These are phyloP conservation scores for Pholiota conissans DNA, from an alignment of 768 basidiomycete genomes.

Conservation along the genomic window DNA sequence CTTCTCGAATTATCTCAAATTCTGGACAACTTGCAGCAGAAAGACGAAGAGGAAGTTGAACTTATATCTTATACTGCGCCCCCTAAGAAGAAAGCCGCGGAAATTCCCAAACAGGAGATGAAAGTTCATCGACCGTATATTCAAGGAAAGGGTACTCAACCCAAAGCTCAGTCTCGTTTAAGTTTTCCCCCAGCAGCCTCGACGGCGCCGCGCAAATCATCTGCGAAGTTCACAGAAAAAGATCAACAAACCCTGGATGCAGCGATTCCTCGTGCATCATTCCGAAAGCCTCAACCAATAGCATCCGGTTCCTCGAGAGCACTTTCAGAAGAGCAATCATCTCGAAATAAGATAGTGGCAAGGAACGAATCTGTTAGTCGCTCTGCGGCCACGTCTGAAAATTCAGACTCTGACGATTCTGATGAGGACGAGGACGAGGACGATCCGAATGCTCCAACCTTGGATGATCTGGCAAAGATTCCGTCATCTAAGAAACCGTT, in stretches of 20 bases:
- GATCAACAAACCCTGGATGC: slow-evolving; percentile 37
- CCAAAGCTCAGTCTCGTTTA: not conserved
- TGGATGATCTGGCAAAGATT: slow-evolving; percentile 21
- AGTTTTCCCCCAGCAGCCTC: slow-evolving; percentile 3
- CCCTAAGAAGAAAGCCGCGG: slow-evolving; percentile 9
- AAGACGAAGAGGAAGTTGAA: slow-evolving; percentile 58
- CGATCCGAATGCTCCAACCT: slow-evolving; percentile 9
- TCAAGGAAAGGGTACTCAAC: not conserved
- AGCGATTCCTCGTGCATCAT: slow-evolving; percentile 38
- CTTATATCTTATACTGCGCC: slow-evolving; percentile 41
- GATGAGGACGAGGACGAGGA: slow-evolving; percentile 50
- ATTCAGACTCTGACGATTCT: slow-evolving; percentile 19
- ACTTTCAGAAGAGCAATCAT: not conserved
- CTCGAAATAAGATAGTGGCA: slow-evolving; percentile 12
- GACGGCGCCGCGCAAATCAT: slow-evolving; percentile 11
- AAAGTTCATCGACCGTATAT: not conserved
- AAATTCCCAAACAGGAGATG: not conserved
- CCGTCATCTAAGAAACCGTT: slow-evolving; percentile 33
- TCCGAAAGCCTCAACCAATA: slow-evolving; percentile 30
- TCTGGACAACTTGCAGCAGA: slow-evolving; percentile 55
- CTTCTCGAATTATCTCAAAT: slow-evolving; percentile 67
- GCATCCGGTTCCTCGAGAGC: slow-evolving; percentile 8
- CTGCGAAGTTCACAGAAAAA: slow-evolving; percentile 24
- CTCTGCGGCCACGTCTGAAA: slow-evolving; percentile 38
- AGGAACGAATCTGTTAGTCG: slow-evolving; percentile 30